Evolutionary conservation across 2,329 filamentous ascomycete genomes (phyloP), one percentile per base, ranked within the genome.

Genomic region (Colletotrichum navitas): DNA sequence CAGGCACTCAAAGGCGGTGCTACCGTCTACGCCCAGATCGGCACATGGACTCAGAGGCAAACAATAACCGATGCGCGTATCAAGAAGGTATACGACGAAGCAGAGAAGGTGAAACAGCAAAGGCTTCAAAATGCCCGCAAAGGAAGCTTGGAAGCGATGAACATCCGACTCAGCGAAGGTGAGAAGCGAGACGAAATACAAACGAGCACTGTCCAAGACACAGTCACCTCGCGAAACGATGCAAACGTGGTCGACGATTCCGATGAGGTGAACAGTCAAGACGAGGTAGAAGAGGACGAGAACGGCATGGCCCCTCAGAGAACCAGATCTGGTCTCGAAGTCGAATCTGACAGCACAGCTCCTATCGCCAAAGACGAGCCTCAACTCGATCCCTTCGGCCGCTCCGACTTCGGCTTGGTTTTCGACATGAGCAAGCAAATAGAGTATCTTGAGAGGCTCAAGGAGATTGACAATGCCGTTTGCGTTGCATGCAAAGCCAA

Each of bases 361-460:
- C 14, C 58, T 0, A 16, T 18, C 1, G 12, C n/a, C 3, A 21
- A 62, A 26, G 39, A 54, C 2, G 39, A 39, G 4, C 36, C 21
- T 1, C 21, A 2, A 12, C 58, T 73, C 2, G 3, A 54, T 0
- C 68, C 68, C 10, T 73, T 73, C 4, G 71, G 63, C 2, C 24
- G 4, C 6, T 60, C 62, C 5, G 52, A 36, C 0, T 76, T 80
- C 21, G 77, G 78, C 0, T 75, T 76, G 0, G 1, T 2, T 0
- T 67, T 78, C 2, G 55, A 78, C 7, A 75, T 80, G 65, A 11
- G 32, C 0, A 12, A 14, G 0, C 47, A 79, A 0, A 66, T 81
- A 0, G n/a, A 52, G 0, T 34, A 78, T 0, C 54, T 74, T 0
- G 39, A 65, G 0, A 75, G 75, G 1, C 76, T 79, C 18, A 26